Base-by-base conservation (phyloP, 306 rosid species). In the Glycyrrhiza uralensis region DNA sequence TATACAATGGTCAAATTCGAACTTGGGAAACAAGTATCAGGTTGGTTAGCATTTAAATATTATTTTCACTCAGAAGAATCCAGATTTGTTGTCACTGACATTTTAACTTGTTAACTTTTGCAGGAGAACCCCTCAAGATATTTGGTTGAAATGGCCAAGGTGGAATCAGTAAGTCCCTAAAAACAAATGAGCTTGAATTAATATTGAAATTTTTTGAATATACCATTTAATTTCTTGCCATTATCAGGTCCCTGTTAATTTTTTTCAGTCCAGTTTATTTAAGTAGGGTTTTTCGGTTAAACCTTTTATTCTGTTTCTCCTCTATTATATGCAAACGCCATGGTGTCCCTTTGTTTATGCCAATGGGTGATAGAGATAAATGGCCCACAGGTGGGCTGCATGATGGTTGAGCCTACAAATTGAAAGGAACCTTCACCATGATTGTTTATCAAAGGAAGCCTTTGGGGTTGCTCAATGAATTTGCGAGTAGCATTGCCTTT, bases 141-240 rank as follows among this genome's bases (percentile, higher is more conserved):
- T 75, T 83, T 95, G 99, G 89, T 89, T 75, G 99, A 89, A 86
- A 84, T 91, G 88, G 84, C 97, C 5, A 82, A 69, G 71, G 74
- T 82, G 78, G 87, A 87, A 82, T 82, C 90, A 24, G 97, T 91
- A 73, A 91, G 97, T 84, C 64, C 72, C 59, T 74, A 60, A 26
- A 75, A 60, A 57, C 71, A 57, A 66, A 63, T 41, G 24, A 62
- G 28, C 47, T 71, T 47, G 61, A 63, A 20, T 39, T 52, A 8
- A 15, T 59, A 24, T 36, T 74, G 18, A 42, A 61, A 5, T 50
- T 81, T 29, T 9, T 60, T 1, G 61, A 38, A 63, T 52, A 44
- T 51, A 24, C 28, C 61, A 44, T 47, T 47, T 57, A 6, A 9
- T 30, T 32, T 50, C 5, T 39, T 30, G 30, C 13, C 41, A 13